Evolutionary conservation across 1,139 yeast genomes (phyloP).

Genomic region (Scheffersomyces lignicola): DNA sequence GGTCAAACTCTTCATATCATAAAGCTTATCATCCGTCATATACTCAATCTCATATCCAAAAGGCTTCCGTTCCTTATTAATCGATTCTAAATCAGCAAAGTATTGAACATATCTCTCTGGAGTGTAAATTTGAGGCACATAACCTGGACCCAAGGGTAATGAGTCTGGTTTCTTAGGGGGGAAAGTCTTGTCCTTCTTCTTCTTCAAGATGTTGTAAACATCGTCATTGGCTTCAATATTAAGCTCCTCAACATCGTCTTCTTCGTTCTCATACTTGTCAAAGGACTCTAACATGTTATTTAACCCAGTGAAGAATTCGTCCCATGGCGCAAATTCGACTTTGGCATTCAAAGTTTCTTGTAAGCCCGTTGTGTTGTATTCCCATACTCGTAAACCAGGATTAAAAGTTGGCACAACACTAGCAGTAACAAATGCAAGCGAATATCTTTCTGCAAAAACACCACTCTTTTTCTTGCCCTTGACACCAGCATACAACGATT

Average conservation of each 20-base stretch:
- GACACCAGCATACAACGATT: conserved; percentile 47
- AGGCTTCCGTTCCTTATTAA: conserved; percentile 47
- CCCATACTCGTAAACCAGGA: conserved; percentile 84
- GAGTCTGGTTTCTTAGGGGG: conserved; percentile 64
- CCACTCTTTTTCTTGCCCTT: conserved; percentile 50
- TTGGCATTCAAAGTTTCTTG: conserved; percentile 17
- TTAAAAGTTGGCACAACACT: conserved; percentile 85
- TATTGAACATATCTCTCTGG: conserved; percentile 75
- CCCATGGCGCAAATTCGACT: conserved; percentile 48
- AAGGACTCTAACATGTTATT: conserved; percentile 30
- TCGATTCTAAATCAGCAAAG: conserved; percentile 58
- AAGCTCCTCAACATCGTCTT: conserved; percentile 11
- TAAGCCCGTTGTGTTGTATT: conserved; percentile 67
- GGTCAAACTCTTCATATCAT: conserved; percentile 54
- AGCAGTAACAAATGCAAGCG: conserved; percentile 68
- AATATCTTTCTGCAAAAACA: conserved; percentile 54
- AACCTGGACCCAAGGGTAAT: conserved; percentile 71
- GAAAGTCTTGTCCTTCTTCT: conserved; percentile 57
- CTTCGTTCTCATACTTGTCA: conserved; percentile 18
- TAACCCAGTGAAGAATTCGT: conserved; percentile 49
- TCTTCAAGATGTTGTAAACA: conserved; percentile 6
- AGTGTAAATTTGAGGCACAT: conserved; percentile 64
- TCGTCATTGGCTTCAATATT: conserved; percentile 2
- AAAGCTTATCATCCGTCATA: conserved; percentile 59
- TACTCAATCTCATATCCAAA: conserved; percentile 69